Evolutionary conservation across 345 rosid genomes (phyloP).

Genomic region (Alliaria petiolata): DNA sequence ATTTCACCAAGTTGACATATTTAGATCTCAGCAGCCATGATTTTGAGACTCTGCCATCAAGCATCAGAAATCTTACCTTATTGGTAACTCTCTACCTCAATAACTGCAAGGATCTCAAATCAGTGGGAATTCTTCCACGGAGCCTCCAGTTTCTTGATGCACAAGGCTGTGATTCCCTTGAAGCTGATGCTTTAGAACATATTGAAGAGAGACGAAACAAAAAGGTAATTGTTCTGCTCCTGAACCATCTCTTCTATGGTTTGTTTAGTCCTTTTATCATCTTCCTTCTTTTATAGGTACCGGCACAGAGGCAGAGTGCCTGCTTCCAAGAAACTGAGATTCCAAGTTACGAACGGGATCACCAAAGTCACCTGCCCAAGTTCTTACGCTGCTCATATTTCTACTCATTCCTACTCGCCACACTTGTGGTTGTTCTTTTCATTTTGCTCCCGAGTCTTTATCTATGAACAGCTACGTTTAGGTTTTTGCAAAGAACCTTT

Average conservation of each 20-base stretch:
- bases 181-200: neutral
- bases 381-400: neutral
- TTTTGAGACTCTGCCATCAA: neutral
- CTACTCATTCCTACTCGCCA: neutral
- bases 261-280: neutral
- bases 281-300: neutral
- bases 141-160: conserved; percentile 11
- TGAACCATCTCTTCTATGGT: neutral
- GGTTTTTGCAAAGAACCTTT: neutral
- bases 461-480: no score
- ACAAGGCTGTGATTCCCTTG: conserved; percentile 10
- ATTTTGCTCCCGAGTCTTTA: no score
- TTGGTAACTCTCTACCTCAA: conserved; percentile 7
- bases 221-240: neutral
- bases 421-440: neutral
- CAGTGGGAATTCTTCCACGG: neutral
- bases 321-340: neutral
- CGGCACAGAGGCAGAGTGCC: neutral
- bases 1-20: neutral
- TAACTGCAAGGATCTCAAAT: conserved; percentile 13
- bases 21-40: conserved; percentile 19
- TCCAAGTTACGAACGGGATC: neutral
- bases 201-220: neutral
- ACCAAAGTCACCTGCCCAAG: neutral
- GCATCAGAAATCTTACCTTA: neutral